These are phyloP conservation scores for Aspergillus campestris DNA, from an alignment of 495 filamentous ascomycete species.

Conservation along the genomic window DNA sequence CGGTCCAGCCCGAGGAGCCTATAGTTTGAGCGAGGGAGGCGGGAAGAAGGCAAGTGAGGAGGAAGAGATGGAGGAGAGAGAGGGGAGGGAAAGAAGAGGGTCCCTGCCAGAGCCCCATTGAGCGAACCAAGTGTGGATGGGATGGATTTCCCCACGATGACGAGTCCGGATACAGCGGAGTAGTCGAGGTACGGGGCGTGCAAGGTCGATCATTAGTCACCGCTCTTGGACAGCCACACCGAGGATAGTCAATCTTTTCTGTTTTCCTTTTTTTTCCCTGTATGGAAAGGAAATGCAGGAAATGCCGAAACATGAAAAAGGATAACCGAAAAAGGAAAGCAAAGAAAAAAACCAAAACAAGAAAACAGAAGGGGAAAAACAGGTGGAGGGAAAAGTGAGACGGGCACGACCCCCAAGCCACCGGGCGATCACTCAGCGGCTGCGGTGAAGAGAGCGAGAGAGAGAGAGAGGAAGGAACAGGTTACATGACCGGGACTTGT, in stretches of 20 bases:
- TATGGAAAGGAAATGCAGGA: too few relatives aligned
- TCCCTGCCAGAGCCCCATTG: conserved; percentile 12
- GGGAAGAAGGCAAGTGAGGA: conserved; percentile 4
- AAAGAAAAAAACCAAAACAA: background rate
- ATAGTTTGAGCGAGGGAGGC: conserved; percentile 13
- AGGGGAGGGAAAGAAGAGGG: conserved; percentile 7
- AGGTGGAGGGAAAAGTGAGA: conserved; percentile 1
- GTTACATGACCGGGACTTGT: too few relatives aligned
- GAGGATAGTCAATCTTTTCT: too few relatives aligned
- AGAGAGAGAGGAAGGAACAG: too few relatives aligned
- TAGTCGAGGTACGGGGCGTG: conserved; percentile 13
- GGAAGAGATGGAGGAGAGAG: conserved; percentile 9
- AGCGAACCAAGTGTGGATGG: conserved; percentile 7
- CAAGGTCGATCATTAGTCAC: conserved; percentile 24
- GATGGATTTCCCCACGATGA: conserved; percentile 20
- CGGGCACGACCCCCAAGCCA: too few relatives aligned
- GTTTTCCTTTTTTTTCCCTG: too few relatives aligned
- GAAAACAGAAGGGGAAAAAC: conserved; percentile 2
- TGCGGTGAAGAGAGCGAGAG: too few relatives aligned
- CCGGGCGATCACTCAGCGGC: too few relatives aligned
- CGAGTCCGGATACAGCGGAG: conserved; percentile 26
- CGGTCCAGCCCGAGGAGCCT: conserved; percentile 13
- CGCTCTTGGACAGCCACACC: conserved; percentile 2
- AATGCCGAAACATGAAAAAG: conserved; percentile 1
- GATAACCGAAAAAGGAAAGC: conserved; percentile 4